Conservation (phyloP, 176 grass and related monocot species). For the Paspalum vaginatum region DNA sequence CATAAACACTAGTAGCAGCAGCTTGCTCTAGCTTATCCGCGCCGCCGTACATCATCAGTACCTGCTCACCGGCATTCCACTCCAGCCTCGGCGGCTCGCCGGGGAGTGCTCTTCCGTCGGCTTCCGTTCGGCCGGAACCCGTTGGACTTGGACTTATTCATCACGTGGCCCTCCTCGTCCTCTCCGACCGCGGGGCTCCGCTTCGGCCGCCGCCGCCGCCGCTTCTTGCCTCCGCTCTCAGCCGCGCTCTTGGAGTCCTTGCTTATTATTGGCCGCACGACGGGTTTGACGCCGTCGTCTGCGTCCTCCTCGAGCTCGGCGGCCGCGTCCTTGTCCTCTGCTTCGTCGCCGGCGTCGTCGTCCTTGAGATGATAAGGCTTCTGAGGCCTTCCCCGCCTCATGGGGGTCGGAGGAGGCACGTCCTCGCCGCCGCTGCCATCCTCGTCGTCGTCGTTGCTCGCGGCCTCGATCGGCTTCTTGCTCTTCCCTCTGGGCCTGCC, state of each 20-base stretch:
- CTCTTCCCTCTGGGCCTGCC: constrained; percentile 33
- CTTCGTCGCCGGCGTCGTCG: not conserved
- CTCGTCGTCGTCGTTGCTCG: not conserved
- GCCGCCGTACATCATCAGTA: not conserved
- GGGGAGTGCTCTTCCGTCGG: constrained; percentile 38
- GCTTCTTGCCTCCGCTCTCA: not conserved
- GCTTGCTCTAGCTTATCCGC: not conserved
- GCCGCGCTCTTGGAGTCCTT: not conserved
- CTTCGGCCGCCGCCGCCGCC: not conserved
- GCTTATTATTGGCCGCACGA: not conserved
- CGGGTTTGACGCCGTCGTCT: not conserved
- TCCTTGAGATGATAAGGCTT: not conserved
- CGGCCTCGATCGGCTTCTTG: constrained; percentile 16
- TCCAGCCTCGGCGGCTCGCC: constrained; percentile 36
- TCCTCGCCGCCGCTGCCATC: constrained; percentile 9
- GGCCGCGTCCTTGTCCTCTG: not conserved
- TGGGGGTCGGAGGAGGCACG: not conserved
- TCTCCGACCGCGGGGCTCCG: not conserved
- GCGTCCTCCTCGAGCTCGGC: not conserved
- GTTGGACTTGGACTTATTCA: constrained; percentile 1
- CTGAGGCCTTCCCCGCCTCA: constrained; percentile 7
- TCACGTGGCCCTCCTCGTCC: not conserved
- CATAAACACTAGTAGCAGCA: too few species aligned
- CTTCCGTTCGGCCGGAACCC: constrained; percentile 28
- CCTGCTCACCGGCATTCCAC: constrained; percentile 11